These are phyloP conservation scores for Clarireedia sp. DNA, from an alignment of 2,329 filamentous ascomycete genomes.

Conservation along the genomic window DNA sequence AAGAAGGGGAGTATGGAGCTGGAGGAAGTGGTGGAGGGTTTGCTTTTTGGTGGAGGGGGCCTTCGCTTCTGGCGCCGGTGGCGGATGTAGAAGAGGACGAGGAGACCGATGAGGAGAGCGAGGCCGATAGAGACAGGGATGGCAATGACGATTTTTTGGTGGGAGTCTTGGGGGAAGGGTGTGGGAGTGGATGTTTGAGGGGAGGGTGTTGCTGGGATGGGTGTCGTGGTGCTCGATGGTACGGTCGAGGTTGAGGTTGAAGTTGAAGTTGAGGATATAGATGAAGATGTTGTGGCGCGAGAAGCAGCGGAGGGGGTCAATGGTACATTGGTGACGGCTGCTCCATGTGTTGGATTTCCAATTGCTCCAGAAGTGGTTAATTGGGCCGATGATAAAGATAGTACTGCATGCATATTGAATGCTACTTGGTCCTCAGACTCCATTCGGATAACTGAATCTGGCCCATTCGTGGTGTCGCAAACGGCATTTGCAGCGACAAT, in stretches of 20 bases:
- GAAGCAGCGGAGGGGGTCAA: neutral
- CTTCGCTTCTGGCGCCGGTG: neutral
- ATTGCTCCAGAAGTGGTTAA: neutral
- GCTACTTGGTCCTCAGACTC: conserved; percentile 4
- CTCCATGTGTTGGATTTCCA: neutral
- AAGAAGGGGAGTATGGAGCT: conserved; percentile 6
- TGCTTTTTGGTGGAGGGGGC: neutral
- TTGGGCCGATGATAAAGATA: conserved; percentile 1
- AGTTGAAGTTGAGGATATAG: neutral
- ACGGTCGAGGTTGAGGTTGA: neutral
- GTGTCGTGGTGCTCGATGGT: neutral
- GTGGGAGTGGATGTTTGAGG: neutral
- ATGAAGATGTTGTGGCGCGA: neutral
- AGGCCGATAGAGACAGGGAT: neutral
- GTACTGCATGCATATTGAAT: neutral
- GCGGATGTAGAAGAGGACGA: neutral
- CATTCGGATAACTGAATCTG: conserved; percentile 2
- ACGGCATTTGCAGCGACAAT: conserved; percentile 2
- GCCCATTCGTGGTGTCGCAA: neutral
- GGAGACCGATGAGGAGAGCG: neutral
- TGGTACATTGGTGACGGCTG: neutral
- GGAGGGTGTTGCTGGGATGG: neutral
- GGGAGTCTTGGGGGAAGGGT: neutral
- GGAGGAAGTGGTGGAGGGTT: neutral
- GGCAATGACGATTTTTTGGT: neutral